Evolutionary conservation across 768 basidiomycete species (phyloP).

Genomic region (Neoboletus subvelutipes): DNA sequence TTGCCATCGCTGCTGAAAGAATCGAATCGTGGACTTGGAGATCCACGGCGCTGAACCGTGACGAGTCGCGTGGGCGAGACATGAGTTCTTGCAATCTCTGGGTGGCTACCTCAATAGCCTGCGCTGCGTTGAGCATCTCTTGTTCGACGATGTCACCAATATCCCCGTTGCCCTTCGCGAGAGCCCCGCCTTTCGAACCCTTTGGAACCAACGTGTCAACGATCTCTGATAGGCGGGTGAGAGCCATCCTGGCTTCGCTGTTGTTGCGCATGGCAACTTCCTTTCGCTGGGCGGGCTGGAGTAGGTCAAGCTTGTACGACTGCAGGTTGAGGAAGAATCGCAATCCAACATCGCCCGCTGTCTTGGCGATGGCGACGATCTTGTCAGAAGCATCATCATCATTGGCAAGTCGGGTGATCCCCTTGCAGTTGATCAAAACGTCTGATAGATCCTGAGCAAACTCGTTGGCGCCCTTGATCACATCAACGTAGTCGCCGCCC

Average conservation of each 20-base stretch:
- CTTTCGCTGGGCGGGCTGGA: conserved; percentile 71
- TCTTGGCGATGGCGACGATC: conserved; percentile 80
- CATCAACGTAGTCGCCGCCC: conserved; percentile 95
- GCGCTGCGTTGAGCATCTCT: conserved; percentile 92
- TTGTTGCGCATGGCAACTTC: conserved; percentile 90
- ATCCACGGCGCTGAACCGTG: conserved; percentile 88
- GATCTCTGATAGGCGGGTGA: conserved; percentile 82
- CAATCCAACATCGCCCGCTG: conserved; percentile 83
- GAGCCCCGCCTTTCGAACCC: conserved; percentile 63
- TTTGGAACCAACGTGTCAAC: conserved; percentile 88
- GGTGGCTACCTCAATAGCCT: conserved; percentile 92
- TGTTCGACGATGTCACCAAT: conserved; percentile 95
- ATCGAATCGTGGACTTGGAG: conserved; percentile 98
- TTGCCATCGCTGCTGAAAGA: conserved; percentile 88
- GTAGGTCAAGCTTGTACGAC: conserved; percentile 88
- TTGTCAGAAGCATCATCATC: conserved; percentile 93
- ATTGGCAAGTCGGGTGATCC: conserved; percentile 87
- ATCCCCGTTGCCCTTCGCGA: conserved; percentile 83
- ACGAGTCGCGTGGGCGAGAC: conserved; percentile 82
- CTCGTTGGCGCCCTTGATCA: conserved; percentile 97
- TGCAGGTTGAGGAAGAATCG: conserved; percentile 95
- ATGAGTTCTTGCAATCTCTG: conserved; percentile 89
- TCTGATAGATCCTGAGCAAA: conserved; percentile 92
- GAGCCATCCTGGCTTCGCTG: conserved; percentile 76
- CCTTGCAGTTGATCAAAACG: conserved; percentile 91